These are phyloP conservation scores for Trametes cingulata DNA, from an alignment of 768 basidiomycete species.

Conservation along the genomic window DNA sequence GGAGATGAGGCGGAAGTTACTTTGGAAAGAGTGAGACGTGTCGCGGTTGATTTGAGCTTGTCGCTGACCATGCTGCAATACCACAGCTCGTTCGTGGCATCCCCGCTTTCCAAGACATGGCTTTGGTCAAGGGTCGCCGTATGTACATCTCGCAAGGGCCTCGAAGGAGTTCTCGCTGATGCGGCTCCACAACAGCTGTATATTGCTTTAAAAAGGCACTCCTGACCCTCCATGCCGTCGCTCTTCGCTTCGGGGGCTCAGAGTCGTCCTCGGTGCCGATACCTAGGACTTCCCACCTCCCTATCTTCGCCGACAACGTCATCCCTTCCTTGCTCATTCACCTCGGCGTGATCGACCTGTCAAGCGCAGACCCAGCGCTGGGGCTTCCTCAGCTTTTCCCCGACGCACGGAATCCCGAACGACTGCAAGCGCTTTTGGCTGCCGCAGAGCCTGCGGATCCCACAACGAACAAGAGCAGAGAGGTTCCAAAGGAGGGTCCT, in stretches of 20 bases:
- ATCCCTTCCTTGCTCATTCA: constrained; percentile 81
- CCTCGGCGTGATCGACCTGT: constrained; percentile 72
- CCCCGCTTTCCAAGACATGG: constrained; percentile 83
- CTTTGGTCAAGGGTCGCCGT: constrained; percentile 64
- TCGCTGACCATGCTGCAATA: not conserved
- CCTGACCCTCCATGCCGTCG: constrained; percentile 73
- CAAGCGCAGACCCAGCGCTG: constrained; percentile 40
- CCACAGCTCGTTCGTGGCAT: constrained; percentile 72
- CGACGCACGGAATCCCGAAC: constrained; percentile 40
- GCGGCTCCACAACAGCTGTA: constrained; percentile 48
- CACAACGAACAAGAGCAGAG: constrained; percentile 22
- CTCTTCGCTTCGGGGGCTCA: constrained; percentile 61
- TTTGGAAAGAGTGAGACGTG: constrained; percentile 26
- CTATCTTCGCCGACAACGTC: constrained; percentile 81
- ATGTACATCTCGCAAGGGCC: constrained; percentile 26
- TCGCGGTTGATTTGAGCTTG: too few species aligned
- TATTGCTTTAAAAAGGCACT: constrained; percentile 92
- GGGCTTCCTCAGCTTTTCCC: constrained; percentile 52
- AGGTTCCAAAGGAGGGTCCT: constrained; percentile 48
- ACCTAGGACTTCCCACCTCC: constrained; percentile 50
- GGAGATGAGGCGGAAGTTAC: constrained; percentile 27
- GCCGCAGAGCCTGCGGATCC: constrained; percentile 15
- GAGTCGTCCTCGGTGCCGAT: constrained; percentile 54
- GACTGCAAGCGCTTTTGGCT: constrained; percentile 44
- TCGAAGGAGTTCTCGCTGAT: not conserved